phyloP scores from a whole-genome alignment of 1,284 basidiomycete species.

The Pseudozyma tsukubaensis region DNA sequence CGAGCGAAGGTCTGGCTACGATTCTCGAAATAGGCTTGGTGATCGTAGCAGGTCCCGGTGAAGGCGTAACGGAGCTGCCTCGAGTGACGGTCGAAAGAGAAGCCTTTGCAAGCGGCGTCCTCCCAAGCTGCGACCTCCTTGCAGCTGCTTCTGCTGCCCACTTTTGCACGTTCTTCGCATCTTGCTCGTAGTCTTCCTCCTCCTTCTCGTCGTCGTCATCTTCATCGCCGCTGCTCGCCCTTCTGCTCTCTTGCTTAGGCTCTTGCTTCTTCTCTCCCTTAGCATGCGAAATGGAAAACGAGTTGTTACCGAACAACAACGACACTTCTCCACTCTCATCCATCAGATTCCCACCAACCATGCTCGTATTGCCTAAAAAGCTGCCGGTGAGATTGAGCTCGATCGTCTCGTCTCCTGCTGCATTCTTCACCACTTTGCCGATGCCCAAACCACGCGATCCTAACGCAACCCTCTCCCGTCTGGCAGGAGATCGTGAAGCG shows the following conservation, averaged over 20 bases:
- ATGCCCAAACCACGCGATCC: constrained; percentile 25
- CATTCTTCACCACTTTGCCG: constrained; percentile 39
- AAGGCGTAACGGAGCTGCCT: too few relatives aligned
- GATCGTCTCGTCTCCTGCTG: constrained; percentile 42
- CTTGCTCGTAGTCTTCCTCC: constrained; percentile 21
- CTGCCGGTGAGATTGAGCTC: constrained; percentile 43
- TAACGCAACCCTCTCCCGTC: constrained; percentile 6
- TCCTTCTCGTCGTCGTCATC: constrained; percentile 26
- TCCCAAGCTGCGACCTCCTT: constrained; percentile 19
- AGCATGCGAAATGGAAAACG: constrained; percentile 22
- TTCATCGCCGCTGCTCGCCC: constrained; percentile 17
- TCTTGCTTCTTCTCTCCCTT: constrained; percentile 3
- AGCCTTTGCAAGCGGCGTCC: constrained; percentile 11
- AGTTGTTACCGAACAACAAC: constrained; percentile 34
- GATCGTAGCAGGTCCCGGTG: constrained; percentile 7
- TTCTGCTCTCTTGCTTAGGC: background rate
- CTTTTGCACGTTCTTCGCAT: constrained; percentile 24
- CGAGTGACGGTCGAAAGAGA: constrained; percentile 14
- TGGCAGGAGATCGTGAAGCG: constrained; percentile 15
- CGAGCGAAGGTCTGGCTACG: constrained; percentile 19
- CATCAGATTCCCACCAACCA: constrained; percentile 36
- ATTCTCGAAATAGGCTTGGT: constrained; percentile 16
- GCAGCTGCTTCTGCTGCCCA: constrained; percentile 38
- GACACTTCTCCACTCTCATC: constrained; percentile 40
- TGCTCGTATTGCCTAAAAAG: constrained; percentile 33